Base-by-base conservation (phyloP, 2,329 filamentous ascomycete species). In the Ophidiomyces ophidiicola region DNA sequence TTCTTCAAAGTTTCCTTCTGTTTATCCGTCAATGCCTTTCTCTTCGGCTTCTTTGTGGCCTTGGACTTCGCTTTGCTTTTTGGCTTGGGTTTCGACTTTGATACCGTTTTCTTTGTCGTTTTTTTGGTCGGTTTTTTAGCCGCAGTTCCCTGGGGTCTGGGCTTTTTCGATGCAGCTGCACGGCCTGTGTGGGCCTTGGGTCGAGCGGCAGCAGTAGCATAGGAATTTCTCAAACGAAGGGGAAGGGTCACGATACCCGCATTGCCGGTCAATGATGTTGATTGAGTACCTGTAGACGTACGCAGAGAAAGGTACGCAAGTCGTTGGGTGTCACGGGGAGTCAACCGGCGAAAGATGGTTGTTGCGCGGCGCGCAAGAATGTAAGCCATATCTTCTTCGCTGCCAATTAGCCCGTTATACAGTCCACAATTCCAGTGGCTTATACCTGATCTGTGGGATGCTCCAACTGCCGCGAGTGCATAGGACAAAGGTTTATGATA, bases 21-120 rank as follows among this genome's bases (percentile, higher is more conserved):
- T 15, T 50, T 49, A 32, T 56, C 52, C 26, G 57, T 60, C 43
- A 57, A 42, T 10, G 40, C 47, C 49, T 56, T 58, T 43, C 49
- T 49, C 42, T 55, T 53, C 15, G 50, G 45, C 40, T 56, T 60
- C 24, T 46, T 50, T 25, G 12, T 21, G 10, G 23, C 12, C 7
- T 31, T 14, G 11, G 38, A 3, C 14, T 33, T 35, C 6, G 33
- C 11, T 25, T n/a, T n/a, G n/a, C n/a, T n/a, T n/a, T 36, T 36
- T 20, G 33, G 8, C 33, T 28, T 18, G 21, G 34, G 5, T 36
- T 25, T 36, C 14, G 34, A 11, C 48, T 45, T 34, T 46, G 46
- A 19, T 46, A 40, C 26, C 44, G 49, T 40, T 40, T 54, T 57
- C 45, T 52, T 58, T 20, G 50, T 49, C 17, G 34, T 39, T 11